Base-by-base conservation (phyloP, 768 basidiomycete species). In the Mycena galopus region DNA sequence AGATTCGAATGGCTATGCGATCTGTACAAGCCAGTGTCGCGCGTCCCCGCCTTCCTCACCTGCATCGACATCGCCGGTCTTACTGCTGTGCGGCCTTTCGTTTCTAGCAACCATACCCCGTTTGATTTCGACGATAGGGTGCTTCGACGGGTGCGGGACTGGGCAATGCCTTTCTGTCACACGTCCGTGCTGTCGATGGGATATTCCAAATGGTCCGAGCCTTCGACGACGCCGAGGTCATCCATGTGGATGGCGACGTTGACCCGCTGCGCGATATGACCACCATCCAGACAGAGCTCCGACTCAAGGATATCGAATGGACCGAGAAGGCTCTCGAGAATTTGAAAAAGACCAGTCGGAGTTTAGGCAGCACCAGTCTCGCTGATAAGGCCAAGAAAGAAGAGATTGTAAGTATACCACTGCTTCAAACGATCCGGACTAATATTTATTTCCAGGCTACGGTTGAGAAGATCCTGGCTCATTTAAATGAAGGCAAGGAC, bases 201-300 rank as follows among this genome's bases (percentile, higher is more conserved):
- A 99, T 99, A 79, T 99, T 99, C 88, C 98, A 99, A 81, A 93
- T 98, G 73, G 92, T 99, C 67, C 94, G 98, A 62, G 96, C 97
- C 7, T 99, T 99, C 80, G 98, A 99, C 79, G 98, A 99, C 78
- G 93, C 96, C n/a, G 98, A 99, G 77, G 96, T 99, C 80, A 99
- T 94, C 76, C 98, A 99, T 82, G 97, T 99, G 73, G 98, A 99
- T 84, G 98, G 98, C 53, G 98, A 99, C 77, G 96, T 99, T 68
- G 88, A 99, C 82, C 98, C 98, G 14, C 73, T 94, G 44, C 93
- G 98, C 70, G 98, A 99, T 83, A 98, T 99, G 97, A 91, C 94
- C 75, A 99, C 98, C 78, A 99, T 99, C 78, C 92, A 93, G 76
- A 97, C 91, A 10, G 98, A 99, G 82, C 86, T 99, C 23, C 88